These are phyloP conservation scores for Penicillium longicatenatum DNA, from an alignment of 495 filamentous ascomycete genomes.

Conservation along the genomic window DNA sequence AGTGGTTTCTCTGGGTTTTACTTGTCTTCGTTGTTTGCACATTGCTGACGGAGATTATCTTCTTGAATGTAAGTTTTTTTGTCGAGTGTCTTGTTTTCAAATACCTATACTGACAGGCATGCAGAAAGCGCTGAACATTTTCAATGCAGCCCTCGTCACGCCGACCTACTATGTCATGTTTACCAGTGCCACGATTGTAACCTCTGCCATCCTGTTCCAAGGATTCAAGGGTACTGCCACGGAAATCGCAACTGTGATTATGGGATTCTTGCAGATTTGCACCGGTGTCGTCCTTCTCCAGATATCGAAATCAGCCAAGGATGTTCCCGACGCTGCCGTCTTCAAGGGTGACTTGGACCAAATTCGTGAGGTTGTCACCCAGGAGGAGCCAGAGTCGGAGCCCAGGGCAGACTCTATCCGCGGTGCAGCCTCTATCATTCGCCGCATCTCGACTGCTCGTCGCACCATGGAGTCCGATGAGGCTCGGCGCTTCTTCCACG, in stretches of 20 bases:
- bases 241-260: conserved; percentile 83
- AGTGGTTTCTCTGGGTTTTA: conserved; percentile 95
- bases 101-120: conserved; percentile 27
- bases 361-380: conserved; percentile 89
- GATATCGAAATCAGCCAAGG: conserved; percentile 96
- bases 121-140: conserved; percentile 97
- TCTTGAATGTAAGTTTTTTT: conserved; percentile 75
- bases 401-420: conserved; percentile 96
- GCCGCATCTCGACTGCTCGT: conserved; percentile 74
- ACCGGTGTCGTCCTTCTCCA: conserved; percentile 94
- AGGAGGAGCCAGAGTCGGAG: conserved; percentile 92
- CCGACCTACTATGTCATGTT: conserved; percentile 99
- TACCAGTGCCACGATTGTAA: conserved; percentile 91
- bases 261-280: conserved; percentile 95
- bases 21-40: conserved; percentile 88
- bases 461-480: conserved; percentile 82
- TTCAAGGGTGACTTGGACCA: conserved; percentile 94
- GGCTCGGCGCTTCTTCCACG: conserved; percentile 74
- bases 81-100: neutral
- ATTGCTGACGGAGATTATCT: conserved; percentile 90
- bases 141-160: conserved; percentile 95
- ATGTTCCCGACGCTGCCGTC: conserved; percentile 90
- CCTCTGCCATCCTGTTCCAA: conserved; percentile 87
- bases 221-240: conserved; percentile 87
- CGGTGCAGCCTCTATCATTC: conserved; percentile 85